Percentiles rank a stretch among this genome's conserved stretches.
These are phyloP conservation scores for Ogataea philodendri DNA, from an alignment of 805 yeast species.

Conservation along the genomic window DNA sequence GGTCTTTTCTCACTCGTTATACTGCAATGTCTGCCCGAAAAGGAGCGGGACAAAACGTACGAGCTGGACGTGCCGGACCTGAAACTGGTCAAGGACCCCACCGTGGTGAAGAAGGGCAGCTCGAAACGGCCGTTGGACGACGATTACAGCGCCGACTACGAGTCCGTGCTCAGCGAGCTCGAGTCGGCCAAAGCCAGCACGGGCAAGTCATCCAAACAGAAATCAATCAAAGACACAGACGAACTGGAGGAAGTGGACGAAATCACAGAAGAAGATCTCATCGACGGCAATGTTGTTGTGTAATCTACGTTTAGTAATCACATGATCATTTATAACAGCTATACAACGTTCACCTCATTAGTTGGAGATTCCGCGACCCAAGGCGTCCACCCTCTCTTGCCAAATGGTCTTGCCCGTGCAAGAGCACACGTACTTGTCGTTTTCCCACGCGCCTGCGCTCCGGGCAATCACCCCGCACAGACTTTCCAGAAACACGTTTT, in stretches of 20 bases:
- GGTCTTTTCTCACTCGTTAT: slow-evolving; percentile 34
- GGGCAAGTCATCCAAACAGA: slow-evolving; percentile 2
- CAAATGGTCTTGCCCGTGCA: slow-evolving; percentile 95
- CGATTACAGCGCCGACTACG: slow-evolving; percentile 19
- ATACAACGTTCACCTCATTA: slow-evolving; percentile 12
- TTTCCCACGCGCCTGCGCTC: slow-evolving; percentile 97
- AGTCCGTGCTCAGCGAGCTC: slow-evolving; percentile 10
- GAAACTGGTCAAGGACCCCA: slow-evolving; percentile 23
- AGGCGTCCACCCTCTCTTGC: slow-evolving; percentile 87
- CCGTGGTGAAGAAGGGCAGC: slow-evolving; percentile 15
- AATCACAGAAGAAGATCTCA: slow-evolving; percentile 18
- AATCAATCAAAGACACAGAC: background rate
- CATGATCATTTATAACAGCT: no score
- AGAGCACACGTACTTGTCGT: slow-evolving; percentile 87
- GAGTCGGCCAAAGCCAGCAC: slow-evolving; percentile 2
- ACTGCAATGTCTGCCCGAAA: slow-evolving; percentile 28
- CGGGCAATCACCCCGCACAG: slow-evolving; percentile 90
- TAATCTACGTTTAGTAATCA: slow-evolving; percentile 7
- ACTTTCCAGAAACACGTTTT: slow-evolving; percentile 41
- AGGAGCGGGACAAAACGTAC: slow-evolving; percentile 21
- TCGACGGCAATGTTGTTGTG: slow-evolving; percentile 15
- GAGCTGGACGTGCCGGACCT: slow-evolving; percentile 19
- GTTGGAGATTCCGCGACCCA: slow-evolving; percentile 48
- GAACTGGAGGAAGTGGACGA: slow-evolving; percentile 5
- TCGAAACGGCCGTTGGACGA: slow-evolving; percentile 23